A percentile compares a stretch with the other conserved stretches of the same genome.
phyloP scores from a whole-genome alignment of 805 yeast genomes.

The Lipomyces sp. region DNA sequence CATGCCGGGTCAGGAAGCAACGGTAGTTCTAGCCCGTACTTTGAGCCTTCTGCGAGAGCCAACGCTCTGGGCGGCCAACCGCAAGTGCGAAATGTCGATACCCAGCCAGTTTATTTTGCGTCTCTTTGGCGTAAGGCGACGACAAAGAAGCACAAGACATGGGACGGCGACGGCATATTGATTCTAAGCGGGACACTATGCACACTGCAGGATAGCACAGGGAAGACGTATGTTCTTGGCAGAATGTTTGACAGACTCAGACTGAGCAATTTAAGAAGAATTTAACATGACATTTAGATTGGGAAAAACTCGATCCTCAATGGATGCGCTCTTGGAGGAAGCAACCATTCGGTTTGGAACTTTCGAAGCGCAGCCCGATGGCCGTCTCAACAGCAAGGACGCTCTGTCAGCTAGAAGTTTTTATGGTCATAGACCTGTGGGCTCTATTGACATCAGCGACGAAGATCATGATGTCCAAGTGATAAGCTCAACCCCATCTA shows the following conservation, averaged over 20 bases:
- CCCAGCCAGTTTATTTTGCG: constrained; percentile 13
- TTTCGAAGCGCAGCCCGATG: constrained; percentile 48
- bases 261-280: background rate
- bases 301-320: constrained; percentile 4
- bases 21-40: no score
- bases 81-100: background rate
- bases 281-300: no score
- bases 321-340: constrained; percentile 36
- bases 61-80: no score
- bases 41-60: no score
- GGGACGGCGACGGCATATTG: constrained; percentile 89
- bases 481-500: background rate
- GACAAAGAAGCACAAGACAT: constrained; percentile 76
- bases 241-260: no score
- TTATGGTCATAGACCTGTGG: background rate
- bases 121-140: constrained; percentile 71
- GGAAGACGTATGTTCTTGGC: constrained; percentile 5
- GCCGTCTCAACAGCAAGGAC: constrained; percentile 4
- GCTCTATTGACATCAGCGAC: background rate
- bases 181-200: constrained; percentile 32
- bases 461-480: constrained; percentile 1
- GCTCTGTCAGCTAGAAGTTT: constrained; percentile 11
- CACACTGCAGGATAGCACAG: constrained; percentile 33
- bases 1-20: no score
- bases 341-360: constrained; percentile 51